A percentile compares a stretch with the other conserved stretches of the same genome.
Evolutionary conservation across 2,329 filamentous ascomycete species (phyloP).

Genomic region (Penicillium sumatraense): DNA sequence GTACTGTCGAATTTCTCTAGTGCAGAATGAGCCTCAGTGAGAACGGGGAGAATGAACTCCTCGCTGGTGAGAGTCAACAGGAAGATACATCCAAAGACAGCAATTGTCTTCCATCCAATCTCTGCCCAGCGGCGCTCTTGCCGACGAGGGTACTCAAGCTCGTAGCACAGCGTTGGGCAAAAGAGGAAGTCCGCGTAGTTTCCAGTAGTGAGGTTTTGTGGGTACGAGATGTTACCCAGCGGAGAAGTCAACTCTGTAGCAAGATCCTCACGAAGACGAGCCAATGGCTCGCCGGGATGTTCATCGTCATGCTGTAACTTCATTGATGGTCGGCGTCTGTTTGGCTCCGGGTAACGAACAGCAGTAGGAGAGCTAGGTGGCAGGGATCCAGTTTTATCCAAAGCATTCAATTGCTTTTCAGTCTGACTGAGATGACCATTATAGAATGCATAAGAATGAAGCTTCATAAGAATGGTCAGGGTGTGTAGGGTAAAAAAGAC

Average conservation of each 20-base stretch:
- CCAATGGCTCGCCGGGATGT: constrained; percentile 59
- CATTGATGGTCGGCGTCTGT: constrained; percentile 32
- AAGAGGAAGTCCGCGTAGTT: constrained; percentile 89
- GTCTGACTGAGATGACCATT: constrained; percentile 93
- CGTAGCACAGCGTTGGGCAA: constrained; percentile 96
- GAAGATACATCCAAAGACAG: constrained; percentile 96
- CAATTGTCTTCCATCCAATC: constrained; percentile 81
- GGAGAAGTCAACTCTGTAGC: constrained; percentile 91
- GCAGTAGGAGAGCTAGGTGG: constrained; percentile 65
- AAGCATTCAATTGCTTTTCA: constrained; percentile 74
- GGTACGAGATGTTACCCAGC: constrained; percentile 87
- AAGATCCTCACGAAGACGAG: constrained; percentile 79
- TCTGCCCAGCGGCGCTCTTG: constrained; percentile 75
- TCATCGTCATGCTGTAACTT: constrained; percentile 27
- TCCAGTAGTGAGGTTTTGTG: constrained; percentile 77
- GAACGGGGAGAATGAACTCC: constrained; percentile 91
- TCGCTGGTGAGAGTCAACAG: constrained; percentile 88
- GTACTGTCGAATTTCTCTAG: constrained; percentile 54
- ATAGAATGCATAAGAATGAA: constrained; percentile 98
- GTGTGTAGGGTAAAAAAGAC: constrained; percentile 93
- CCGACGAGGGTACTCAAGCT: constrained; percentile 91
- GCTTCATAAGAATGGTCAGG: constrained; percentile 95
- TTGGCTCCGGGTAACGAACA: constrained; percentile 73
- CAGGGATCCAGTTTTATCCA: constrained; percentile 74
- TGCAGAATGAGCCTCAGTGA: constrained; percentile 70